Percentiles rank a stretch among this genome's conserved stretches.
These are phyloP conservation scores for Leccinum subgranulosum DNA, from an alignment of 768 basidiomycete genomes.

Conservation along the genomic window DNA sequence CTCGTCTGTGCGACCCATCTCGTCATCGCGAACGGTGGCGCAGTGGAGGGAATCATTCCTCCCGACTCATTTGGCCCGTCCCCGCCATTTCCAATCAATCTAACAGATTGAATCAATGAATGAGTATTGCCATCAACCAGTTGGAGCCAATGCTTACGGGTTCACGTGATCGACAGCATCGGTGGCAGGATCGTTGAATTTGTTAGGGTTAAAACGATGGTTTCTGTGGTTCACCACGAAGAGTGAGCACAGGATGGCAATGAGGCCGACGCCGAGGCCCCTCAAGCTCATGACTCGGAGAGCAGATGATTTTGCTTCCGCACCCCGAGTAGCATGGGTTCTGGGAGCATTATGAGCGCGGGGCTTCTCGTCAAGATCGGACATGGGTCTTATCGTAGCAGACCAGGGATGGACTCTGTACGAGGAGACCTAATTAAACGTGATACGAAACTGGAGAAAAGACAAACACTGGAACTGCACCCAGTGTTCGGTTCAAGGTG, in stretches of 20 bases:
- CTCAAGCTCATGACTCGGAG: not conserved
- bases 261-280: slow-evolving; percentile 11
- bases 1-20: slow-evolving; percentile 83
- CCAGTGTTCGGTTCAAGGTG: too few relatives aligned
- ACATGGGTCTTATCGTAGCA: not conserved
- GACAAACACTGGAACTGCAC: too few relatives aligned
- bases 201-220: slow-evolving; percentile 10
- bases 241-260: slow-evolving; percentile 12
- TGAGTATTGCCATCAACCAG: not conserved
- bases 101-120: slow-evolving; percentile 10
- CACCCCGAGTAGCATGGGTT: not conserved
- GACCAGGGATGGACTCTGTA: too few relatives aligned
- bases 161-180: slow-evolving; percentile 45
- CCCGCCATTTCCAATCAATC: slow-evolving; percentile 71
- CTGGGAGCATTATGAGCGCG: not conserved
- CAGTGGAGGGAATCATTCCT: slow-evolving; percentile 75
- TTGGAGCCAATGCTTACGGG: slow-evolving; percentile 33
- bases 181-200: slow-evolving; percentile 31
- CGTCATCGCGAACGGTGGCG: slow-evolving; percentile 83
- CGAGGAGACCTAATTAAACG: too few relatives aligned
- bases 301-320: not conserved
- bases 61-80: slow-evolving; percentile 68
- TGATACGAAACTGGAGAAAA: too few relatives aligned
- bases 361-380: not conserved
- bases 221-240: slow-evolving; percentile 11